A percentile compares a stretch with the other conserved stretches of the same genome.
Conservation (phyloP, 805 yeast genomes). For the Wickerhamomyces pijperi region DNA sequence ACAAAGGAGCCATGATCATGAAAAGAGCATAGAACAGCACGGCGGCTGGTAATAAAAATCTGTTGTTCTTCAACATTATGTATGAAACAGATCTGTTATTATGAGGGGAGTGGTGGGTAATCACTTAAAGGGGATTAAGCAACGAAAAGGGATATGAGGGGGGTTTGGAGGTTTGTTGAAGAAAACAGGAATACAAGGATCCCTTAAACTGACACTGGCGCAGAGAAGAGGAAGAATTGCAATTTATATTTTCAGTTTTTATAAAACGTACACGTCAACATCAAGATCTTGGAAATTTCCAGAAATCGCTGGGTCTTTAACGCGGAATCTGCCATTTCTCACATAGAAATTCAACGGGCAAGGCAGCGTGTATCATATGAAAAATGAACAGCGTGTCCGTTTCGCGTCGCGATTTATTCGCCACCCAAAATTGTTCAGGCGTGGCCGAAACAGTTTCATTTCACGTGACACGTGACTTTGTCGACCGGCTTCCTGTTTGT, state of each 20-base stretch:
- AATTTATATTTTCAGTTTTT: background rate
- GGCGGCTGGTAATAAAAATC: conserved; percentile 23
- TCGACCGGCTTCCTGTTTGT: no score
- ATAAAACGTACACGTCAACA: background rate
- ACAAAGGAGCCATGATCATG: conserved; percentile 17
- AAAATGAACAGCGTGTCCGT: no score
- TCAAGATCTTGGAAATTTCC: background rate
- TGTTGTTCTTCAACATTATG: conserved; percentile 14
- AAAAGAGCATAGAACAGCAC: conserved; percentile 20
- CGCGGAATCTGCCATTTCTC: background rate
- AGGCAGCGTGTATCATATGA: no score
- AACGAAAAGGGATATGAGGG: background rate
- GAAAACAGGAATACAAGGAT: background rate
- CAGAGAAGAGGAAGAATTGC: background rate
- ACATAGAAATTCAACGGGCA: no score
- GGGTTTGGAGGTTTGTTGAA: background rate
- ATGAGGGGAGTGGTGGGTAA: no score
- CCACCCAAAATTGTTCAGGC: no score
- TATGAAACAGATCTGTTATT: background rate
- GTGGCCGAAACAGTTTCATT: no score
- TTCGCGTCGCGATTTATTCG: no score
- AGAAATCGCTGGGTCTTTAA: background rate
- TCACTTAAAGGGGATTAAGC: no score
- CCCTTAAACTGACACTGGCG: background rate
- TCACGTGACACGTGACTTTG: no score